A percentile compares a stretch with the other conserved stretches of the same genome.
phyloP scores from a whole-genome alignment of 768 basidiomycete genomes.

The Collybia sordida region DNA sequence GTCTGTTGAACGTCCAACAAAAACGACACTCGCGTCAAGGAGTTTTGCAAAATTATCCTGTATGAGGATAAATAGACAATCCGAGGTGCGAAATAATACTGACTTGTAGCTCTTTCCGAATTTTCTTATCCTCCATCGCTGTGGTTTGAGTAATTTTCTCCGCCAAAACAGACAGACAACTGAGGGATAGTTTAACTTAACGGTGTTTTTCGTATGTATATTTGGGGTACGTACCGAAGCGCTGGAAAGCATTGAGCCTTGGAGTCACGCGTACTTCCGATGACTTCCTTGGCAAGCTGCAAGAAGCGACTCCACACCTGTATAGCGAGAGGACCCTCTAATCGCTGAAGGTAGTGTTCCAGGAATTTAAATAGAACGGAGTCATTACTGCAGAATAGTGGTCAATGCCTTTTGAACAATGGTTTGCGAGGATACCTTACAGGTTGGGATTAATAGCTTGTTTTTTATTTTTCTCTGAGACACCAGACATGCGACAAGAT shows the following conservation, averaged over 20 bases:
- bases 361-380: constrained; percentile 78
- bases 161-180: constrained; percentile 75
- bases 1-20: constrained; percentile 73
- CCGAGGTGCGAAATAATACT: neutral
- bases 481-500: constrained; percentile 50
- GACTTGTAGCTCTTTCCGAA: constrained; percentile 89
- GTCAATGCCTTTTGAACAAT: constrained; percentile 1
- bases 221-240: constrained; percentile 54
- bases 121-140: constrained; percentile 84
- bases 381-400: constrained; percentile 55
- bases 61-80: neutral
- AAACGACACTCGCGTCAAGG: constrained; percentile 73
- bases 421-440: constrained; percentile 39
- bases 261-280: constrained; percentile 64
- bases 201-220: neutral
- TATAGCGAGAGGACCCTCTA: constrained; percentile 89
- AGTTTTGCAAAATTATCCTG: constrained; percentile 86
- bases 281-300: constrained; percentile 76
- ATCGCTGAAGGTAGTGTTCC: constrained; percentile 76
- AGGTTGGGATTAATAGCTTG: constrained; percentile 63
- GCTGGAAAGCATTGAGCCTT: constrained; percentile 70
- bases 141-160: constrained; percentile 88
- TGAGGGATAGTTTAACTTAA: constrained; percentile 20
- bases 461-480: constrained; percentile 60
- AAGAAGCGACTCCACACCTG: constrained; percentile 89